Percentiles rank a stretch among this genome's conserved stretches.
These are phyloP conservation scores for Marchantia paleacea DNA, from an alignment of 225 moss, liverwort and hornwort species.

Conservation along the genomic window DNA sequence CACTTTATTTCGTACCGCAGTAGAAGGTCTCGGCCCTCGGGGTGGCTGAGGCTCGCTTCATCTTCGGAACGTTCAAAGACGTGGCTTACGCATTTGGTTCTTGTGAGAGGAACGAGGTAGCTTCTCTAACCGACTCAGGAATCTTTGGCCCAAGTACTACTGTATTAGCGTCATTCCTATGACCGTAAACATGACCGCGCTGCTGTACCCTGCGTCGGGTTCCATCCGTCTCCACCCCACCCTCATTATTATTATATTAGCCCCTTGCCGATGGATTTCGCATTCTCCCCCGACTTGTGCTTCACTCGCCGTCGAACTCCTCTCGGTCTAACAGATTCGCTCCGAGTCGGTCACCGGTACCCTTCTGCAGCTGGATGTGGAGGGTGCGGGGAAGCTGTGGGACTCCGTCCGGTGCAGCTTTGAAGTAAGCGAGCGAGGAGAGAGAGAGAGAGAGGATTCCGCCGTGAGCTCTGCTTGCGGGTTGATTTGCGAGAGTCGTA, in stretches of 20 bases:
- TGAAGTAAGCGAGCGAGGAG: too few species aligned
- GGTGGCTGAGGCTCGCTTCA: background rate
- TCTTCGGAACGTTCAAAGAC: slow-evolving; percentile 2
- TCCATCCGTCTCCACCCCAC: background rate
- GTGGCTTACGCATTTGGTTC: slow-evolving; percentile 20
- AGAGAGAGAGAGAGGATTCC: too few species aligned
- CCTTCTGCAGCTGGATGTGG: background rate
- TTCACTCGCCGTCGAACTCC: background rate
- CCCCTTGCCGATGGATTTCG: background rate
- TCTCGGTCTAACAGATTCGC: background rate
- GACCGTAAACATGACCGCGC: background rate
- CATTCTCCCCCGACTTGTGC: background rate
- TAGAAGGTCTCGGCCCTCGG: too few species aligned
- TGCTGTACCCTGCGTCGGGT: background rate
- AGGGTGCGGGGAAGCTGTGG: background rate
- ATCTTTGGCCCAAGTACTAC: background rate
- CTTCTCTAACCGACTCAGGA: slow-evolving; percentile 2
- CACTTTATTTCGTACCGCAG: too few species aligned
- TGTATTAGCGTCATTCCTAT: background rate
- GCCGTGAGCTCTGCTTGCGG: background rate
- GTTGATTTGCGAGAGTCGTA: background rate
- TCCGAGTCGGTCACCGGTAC: background rate
- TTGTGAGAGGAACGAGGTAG: slow-evolving; percentile 8
- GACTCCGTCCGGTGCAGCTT: background rate
- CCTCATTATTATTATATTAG: background rate